Evolutionary conservation across 352 stramenopile genomes (phyloP).

Genomic region (Phytophthora brassicae): DNA sequence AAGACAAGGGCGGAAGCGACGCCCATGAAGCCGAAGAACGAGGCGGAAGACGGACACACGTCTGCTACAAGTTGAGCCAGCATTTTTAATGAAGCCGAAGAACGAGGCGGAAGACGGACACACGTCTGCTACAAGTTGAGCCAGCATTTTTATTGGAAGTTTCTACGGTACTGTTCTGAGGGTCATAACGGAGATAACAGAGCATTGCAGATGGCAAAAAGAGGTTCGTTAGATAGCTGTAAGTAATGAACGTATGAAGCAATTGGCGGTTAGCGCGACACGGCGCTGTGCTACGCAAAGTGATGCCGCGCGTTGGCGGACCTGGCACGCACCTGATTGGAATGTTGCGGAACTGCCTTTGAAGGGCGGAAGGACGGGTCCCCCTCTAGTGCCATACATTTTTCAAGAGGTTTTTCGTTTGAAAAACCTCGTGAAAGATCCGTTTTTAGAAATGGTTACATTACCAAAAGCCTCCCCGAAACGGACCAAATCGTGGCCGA

Average conservation of each 20-base stretch:
- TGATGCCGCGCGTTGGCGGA: background rate
- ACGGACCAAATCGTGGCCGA: background rate
- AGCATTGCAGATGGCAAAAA: background rate
- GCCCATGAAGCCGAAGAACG: slow-evolving; percentile 99
- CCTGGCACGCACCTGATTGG: slow-evolving; percentile 22
- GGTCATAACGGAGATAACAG: background rate
- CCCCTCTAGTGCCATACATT: slow-evolving; percentile 14
- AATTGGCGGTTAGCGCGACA: background rate
- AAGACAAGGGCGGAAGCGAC: slow-evolving; percentile 93
- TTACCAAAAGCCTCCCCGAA: slow-evolving; percentile 11
- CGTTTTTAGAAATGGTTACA: slow-evolving; percentile 23
- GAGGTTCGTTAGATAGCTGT: slow-evolving; percentile 14
- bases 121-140: slow-evolving; percentile 89
- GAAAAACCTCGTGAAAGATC: slow-evolving; percentile 37
- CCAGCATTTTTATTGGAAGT: slow-evolving; percentile 92
- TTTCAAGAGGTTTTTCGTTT: slow-evolving; percentile 21
- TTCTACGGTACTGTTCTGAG: slow-evolving; percentile 22
- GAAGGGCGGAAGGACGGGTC: slow-evolving; percentile 8
- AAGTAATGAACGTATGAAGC: background rate
- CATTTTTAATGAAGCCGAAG: slow-evolving; percentile 97
- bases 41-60: slow-evolving; percentile 96
- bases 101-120: slow-evolving; percentile 98
- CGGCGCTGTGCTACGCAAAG: too few relatives aligned
- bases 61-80: slow-evolving; percentile 82
- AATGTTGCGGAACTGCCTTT: slow-evolving; percentile 29